These are phyloP conservation scores for Cochlearia excelsa DNA, from an alignment of 345 rosid species.

Conservation along the genomic window DNA sequence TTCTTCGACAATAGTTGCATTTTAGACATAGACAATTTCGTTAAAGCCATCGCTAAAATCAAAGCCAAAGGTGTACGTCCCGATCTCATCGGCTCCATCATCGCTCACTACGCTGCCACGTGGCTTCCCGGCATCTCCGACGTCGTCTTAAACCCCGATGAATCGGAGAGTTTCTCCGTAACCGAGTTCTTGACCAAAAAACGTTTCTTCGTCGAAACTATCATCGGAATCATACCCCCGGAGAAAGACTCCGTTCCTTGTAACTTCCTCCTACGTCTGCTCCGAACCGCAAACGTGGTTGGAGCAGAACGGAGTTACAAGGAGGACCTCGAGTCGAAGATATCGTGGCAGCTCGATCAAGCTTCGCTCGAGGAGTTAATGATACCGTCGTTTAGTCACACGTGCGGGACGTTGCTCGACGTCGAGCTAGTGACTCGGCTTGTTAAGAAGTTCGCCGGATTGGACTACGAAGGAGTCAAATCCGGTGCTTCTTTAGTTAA, in stretches of 20 bases:
- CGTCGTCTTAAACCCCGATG: slow-evolving; percentile 22
- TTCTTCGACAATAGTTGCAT: slow-evolving; percentile 76
- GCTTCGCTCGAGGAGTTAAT: slow-evolving; percentile 79
- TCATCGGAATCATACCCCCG: slow-evolving; percentile 76
- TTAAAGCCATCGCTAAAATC: slow-evolving; percentile 62
- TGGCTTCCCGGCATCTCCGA: slow-evolving; percentile 76
- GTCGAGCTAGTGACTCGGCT: slow-evolving; percentile 67
- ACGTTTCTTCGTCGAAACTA: slow-evolving; percentile 66
- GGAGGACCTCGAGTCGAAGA: slow-evolving; percentile 65
- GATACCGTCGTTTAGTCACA: slow-evolving; percentile 94
- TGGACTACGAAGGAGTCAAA: slow-evolving; percentile 43
- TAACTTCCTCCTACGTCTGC: slow-evolving; percentile 78
- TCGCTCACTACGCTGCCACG: slow-evolving; percentile 75
- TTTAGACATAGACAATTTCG: slow-evolving; percentile 76
- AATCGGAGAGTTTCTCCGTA: slow-evolving; percentile 49
- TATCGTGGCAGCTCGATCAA: slow-evolving; percentile 80
- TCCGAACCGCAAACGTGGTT: slow-evolving; percentile 76
- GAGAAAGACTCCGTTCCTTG: slow-evolving; percentile 80
- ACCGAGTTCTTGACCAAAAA: slow-evolving; percentile 71
- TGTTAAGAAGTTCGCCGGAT: slow-evolving; percentile 53
- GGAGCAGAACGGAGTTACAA: slow-evolving; percentile 51
- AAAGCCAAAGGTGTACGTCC: slow-evolving; percentile 82
- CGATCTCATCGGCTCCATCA: slow-evolving; percentile 76
- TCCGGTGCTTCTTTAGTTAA: slow-evolving; percentile 54
- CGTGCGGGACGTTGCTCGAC: slow-evolving; percentile 68